Base-by-base conservation (phyloP, 2,329 filamentous ascomycete genomes). In the Chlorencoelia australis region DNA sequence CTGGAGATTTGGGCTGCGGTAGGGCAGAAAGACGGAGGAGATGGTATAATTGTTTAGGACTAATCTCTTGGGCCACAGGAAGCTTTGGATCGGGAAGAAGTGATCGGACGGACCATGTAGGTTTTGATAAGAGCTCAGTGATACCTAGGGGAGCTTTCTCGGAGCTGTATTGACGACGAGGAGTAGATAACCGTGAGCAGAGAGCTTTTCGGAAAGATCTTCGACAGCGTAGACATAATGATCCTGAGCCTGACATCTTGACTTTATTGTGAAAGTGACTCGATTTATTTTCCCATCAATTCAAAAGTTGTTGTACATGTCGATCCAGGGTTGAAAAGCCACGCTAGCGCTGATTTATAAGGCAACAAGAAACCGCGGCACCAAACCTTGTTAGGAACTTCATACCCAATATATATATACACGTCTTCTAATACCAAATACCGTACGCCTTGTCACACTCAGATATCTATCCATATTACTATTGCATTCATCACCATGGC, bases 11-110 rank as follows among this genome's bases (percentile, higher is more conserved):
- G 0, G 89, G 87, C 1, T 70, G 69, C 0, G 89, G 87, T 0
- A 98, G 78, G 10, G 89, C 88, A 4, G 88, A 94, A 25, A 96
- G 78, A 13, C 84, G 82, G 22, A 95, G 78, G 7, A 96, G 76
- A 58, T 95, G 89, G 49, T 75, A 76, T 0, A 96, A 71, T 57
- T 86, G 78, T 29, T 73, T 56, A 1, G 75, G 64, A 0, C 80
- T 77, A 39, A 59, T 59, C 33, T 66, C 54, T 30, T 58, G 49
- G 2, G 56, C 42, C 27, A 43, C 25, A 6, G 39, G 29, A 1
- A 38, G 35, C 10, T 30, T 19, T 5, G 39, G 38, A 35, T 53
- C 52, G 9, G 80, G 75, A 0, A 91, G 67, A 4, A 94, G 75
- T 7, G 82, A 79, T 21, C 74, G 67, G 47, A 93, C 79, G 30